phyloP scores from a whole-genome alignment of 1,284 basidiomycete species.

The Ceratobasidium sp. region DNA sequence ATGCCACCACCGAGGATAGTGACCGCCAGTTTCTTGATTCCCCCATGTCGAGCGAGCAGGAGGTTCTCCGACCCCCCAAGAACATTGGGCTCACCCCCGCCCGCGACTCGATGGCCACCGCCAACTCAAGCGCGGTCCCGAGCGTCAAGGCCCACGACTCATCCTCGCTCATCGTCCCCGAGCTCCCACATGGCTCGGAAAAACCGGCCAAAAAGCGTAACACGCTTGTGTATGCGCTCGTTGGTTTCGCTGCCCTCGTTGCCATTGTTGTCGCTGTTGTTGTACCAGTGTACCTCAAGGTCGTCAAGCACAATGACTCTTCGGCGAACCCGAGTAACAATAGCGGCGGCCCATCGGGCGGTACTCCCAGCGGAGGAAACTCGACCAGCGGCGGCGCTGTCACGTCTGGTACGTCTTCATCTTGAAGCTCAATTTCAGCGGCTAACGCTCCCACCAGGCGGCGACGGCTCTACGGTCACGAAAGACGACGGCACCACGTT shows the following conservation, averaged over 20 bases:
- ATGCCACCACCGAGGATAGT: neutral
- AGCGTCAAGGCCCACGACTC: constrained; percentile 42
- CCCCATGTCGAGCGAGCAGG: constrained; percentile 15
- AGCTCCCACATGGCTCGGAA: constrained; percentile 8
- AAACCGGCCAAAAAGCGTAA: constrained; percentile 10
- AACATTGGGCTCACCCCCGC: constrained; percentile 30
- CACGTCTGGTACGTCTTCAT: constrained; percentile 21
- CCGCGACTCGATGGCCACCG: constrained; percentile 45
- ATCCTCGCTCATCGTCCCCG: constrained; percentile 7
- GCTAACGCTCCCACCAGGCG: constrained; percentile 60
- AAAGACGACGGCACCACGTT: constrained; percentile 60
- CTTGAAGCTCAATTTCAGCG: neutral
- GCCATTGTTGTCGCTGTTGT: constrained; percentile 49
- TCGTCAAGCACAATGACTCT: constrained; percentile 47
- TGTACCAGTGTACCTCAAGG: constrained; percentile 50
- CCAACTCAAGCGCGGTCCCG: constrained; percentile 27
- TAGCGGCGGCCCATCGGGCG: constrained; percentile 11
- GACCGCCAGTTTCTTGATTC: neutral
- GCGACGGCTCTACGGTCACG: constrained; percentile 59
- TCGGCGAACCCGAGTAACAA: constrained; percentile 45
- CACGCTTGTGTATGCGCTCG: constrained; percentile 28
- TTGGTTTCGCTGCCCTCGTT: constrained; percentile 22
- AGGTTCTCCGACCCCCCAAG: constrained; percentile 33
- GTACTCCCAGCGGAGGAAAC: constrained; percentile 18
- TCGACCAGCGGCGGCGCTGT: constrained; percentile 37